phyloP scores from a whole-genome alignment of 2,329 filamentous ascomycete genomes.

The Exophiala lecanii-corni region DNA sequence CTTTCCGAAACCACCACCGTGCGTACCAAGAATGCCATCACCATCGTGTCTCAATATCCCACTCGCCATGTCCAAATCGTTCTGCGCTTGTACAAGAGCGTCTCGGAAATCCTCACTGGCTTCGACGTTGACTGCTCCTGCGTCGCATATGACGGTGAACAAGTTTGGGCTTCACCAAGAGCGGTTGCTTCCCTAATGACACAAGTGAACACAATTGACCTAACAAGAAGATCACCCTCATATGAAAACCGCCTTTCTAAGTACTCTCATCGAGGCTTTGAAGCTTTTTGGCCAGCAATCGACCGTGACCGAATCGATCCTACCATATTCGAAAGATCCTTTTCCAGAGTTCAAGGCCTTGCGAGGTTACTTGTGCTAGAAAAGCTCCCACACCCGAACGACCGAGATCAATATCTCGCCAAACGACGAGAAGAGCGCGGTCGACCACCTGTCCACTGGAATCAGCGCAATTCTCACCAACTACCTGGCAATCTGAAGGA shows the following conservation, averaged over 20 bases:
- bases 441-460: conserved; percentile 51
- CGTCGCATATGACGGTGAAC: conserved; percentile 72
- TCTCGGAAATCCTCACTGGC: conserved; percentile 79
- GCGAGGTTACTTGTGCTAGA: conserved; percentile 76
- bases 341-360: conserved; percentile 68
- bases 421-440: conserved; percentile 69
- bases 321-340: conserved; percentile 80
- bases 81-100: conserved; percentile 74
- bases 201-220: conserved; percentile 74
- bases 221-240: conserved; percentile 73
- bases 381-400: conserved; percentile 63
- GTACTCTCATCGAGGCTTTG: conserved; percentile 78
- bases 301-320: conserved; percentile 74
- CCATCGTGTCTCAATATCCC: conserved; percentile 78
- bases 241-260: conserved; percentile 86
- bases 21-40: conserved; percentile 81
- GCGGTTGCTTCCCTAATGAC: conserved; percentile 75
- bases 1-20: conserved; percentile 79
- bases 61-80: conserved; percentile 83
- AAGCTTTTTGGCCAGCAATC: conserved; percentile 72
- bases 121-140: conserved; percentile 86
- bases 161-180: conserved; percentile 74
- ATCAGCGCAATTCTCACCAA: conserved; percentile 36
- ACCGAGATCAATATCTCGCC: conserved; percentile 66
- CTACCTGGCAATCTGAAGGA: conserved; percentile 71